Conservation (phyloP, 2,329 filamentous ascomycete genomes). For the Reticulascus tulasneorum region DNA sequence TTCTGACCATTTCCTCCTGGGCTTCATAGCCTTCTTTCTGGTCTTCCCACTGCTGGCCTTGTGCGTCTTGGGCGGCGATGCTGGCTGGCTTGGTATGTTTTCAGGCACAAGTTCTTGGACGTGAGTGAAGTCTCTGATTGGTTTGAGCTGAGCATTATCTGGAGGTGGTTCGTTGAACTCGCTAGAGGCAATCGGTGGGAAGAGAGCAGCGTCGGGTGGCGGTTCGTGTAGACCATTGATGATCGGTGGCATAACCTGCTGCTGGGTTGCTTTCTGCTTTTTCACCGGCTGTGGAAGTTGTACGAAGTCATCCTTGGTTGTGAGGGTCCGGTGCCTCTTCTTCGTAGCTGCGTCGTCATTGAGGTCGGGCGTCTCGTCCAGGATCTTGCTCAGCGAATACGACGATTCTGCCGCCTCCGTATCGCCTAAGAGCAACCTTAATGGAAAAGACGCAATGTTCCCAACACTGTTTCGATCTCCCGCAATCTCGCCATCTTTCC, state of each 20-base stretch:
- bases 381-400: slow-evolving; percentile 41
- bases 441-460: slow-evolving; percentile 18
- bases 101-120: slow-evolving; percentile 24
- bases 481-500: slow-evolving; percentile 8
- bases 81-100: slow-evolving; percentile 18
- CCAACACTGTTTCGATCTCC: slow-evolving; percentile 3
- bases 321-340: slow-evolving; percentile 47
- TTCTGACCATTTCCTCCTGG: slow-evolving; percentile 60
- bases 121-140: slow-evolving; percentile 38
- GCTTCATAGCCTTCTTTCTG: slow-evolving; percentile 53
- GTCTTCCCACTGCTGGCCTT: slow-evolving; percentile 29
- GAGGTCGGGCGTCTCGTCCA: slow-evolving; percentile 39
- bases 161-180: slow-evolving; percentile 52
- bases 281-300: slow-evolving; percentile 62
- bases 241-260: slow-evolving; percentile 55
- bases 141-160: slow-evolving; percentile 36
- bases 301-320: slow-evolving; percentile 57
- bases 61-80: slow-evolving; percentile 18
- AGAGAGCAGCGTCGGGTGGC: slow-evolving; percentile 57
- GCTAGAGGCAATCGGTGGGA: slow-evolving; percentile 58
- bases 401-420: slow-evolving; percentile 33
- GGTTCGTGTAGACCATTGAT: slow-evolving; percentile 62
- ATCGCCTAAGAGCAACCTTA: slow-evolving; percentile 38
- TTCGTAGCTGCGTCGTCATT: slow-evolving; percentile 46
- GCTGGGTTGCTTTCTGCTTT: slow-evolving; percentile 58